Conservation (phyloP, 2,329 filamentous ascomycete species). For the Microsporum canis region DNA sequence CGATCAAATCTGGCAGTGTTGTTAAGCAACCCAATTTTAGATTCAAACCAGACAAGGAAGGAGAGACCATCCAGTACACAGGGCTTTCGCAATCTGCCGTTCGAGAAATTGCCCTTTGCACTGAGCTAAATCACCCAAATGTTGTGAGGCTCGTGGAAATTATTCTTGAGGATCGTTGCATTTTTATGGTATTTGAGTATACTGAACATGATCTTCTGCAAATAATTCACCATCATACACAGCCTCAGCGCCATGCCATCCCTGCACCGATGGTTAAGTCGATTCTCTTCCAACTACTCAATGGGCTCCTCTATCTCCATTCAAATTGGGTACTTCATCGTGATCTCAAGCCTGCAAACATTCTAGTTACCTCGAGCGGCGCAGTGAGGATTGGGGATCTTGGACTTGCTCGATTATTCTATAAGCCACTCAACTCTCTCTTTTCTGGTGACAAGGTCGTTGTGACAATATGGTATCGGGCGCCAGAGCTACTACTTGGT, state of each 20-base stretch:
- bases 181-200: constrained; percentile 99
- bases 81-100: constrained; percentile 96
- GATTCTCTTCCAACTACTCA: constrained; percentile 90
- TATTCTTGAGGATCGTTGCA: constrained; percentile 95
- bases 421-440: constrained; percentile 82
- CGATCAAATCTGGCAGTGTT: not conserved
- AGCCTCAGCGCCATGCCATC: constrained; percentile 77
- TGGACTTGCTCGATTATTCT: constrained; percentile 81
- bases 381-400: constrained; percentile 93
- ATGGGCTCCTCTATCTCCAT: constrained; percentile 89
- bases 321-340: constrained; percentile 95
- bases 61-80: constrained; percentile 86
- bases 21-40: constrained; percentile 25
- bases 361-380: constrained; percentile 87
- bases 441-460: constrained; percentile 96
- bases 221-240: constrained; percentile 95
- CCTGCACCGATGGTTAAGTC: constrained; percentile 81
- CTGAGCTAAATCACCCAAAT: constrained; percentile 77
- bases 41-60: constrained; percentile 97
- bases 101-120: constrained; percentile 94
- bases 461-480: constrained; percentile 98
- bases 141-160: constrained; percentile 88
- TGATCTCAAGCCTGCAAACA: constrained; percentile 94
- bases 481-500: constrained; percentile 83
- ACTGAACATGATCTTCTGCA: constrained; percentile 94